Evolutionary conservation across 805 yeast species (phyloP).

Genomic region (Metschnikowia kofuensis): DNA sequence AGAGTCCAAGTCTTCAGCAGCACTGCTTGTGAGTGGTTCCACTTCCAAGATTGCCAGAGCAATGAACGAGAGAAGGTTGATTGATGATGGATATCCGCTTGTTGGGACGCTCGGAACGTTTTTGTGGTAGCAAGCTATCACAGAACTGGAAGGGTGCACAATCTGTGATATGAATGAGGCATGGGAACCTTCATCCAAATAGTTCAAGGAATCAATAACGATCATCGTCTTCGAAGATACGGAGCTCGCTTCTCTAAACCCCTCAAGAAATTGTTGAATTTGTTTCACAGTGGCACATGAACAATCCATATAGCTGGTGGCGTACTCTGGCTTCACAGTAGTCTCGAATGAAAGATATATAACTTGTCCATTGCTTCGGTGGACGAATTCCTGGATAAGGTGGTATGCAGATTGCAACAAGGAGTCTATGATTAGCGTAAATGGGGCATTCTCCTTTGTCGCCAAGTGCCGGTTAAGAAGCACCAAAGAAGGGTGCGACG

Average conservation of each 20-base stretch:
- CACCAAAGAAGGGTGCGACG: conserved; percentile 40
- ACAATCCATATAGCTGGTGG: conserved; percentile 49
- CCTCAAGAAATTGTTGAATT: conserved; percentile 23
- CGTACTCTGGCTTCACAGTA: conserved; percentile 47
- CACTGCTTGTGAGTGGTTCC: conserved; percentile 40
- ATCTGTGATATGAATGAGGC: conserved; percentile 50
- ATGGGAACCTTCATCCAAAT: conserved; percentile 44
- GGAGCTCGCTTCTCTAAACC: conserved; percentile 10
- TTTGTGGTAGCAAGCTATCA: conserved; percentile 38
- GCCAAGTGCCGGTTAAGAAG: conserved; percentile 64
- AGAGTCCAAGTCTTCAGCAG: conserved; percentile 43
- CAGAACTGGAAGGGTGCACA: conserved; percentile 29
- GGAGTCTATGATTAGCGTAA: conserved; percentile 67
- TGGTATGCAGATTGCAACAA: conserved; percentile 62
- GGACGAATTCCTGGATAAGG: conserved; percentile 57
- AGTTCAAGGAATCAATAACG: conserved; percentile 68
- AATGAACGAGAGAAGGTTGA: conserved; percentile 58
- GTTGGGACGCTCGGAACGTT: conserved; percentile 38
- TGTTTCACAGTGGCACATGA: conserved; percentile 16
- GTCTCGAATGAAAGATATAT: conserved; percentile 72
- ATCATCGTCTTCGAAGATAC: conserved; percentile 38
- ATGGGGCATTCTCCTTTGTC: conserved; percentile 72
- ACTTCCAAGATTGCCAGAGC: conserved; percentile 73
- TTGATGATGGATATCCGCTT: conserved; percentile 51
- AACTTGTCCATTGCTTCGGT: conserved; percentile 38